These are phyloP conservation scores for Blastobotrys chiropterorum DNA, from an alignment of 805 yeast genomes.

Conservation along the genomic window DNA sequence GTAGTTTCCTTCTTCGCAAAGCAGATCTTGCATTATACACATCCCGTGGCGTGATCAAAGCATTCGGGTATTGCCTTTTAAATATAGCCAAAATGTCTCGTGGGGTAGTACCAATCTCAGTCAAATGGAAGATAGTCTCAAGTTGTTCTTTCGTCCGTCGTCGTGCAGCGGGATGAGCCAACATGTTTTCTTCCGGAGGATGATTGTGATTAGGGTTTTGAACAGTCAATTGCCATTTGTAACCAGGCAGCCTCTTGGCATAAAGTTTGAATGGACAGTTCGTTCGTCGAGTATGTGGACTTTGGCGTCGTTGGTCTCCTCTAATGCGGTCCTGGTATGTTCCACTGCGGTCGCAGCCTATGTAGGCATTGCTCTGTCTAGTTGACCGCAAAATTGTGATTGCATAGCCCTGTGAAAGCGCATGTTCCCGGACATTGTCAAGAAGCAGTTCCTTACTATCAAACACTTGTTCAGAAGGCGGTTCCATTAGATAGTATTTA, in stretches of 20 bases:
- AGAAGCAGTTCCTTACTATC: not conserved
- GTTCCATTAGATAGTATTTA: not conserved
- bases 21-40: not conserved
- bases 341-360: not conserved
- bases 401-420: conserved; percentile 1
- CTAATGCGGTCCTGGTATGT: not conserved
- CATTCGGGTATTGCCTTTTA: not conserved
- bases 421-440: not conserved
- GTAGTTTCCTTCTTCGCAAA: not conserved
- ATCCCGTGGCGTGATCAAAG: not conserved
- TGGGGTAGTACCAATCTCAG: not conserved
- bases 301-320: not conserved
- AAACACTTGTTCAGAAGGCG: not conserved
- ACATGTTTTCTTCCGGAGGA: not conserved
- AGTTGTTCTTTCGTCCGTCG: not conserved
- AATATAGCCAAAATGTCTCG: not conserved
- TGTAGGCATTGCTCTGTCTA: not conserved
- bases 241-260: not conserved
- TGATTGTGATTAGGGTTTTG: conserved; percentile 1
- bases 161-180: not conserved
- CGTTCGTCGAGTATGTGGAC: not conserved
- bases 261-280: not conserved
- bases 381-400: not conserved
- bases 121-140: not conserved
- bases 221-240: not conserved